phyloP scores from a whole-genome alignment of 2,329 filamentous ascomycete species.

The Myotisia sp. region DNA sequence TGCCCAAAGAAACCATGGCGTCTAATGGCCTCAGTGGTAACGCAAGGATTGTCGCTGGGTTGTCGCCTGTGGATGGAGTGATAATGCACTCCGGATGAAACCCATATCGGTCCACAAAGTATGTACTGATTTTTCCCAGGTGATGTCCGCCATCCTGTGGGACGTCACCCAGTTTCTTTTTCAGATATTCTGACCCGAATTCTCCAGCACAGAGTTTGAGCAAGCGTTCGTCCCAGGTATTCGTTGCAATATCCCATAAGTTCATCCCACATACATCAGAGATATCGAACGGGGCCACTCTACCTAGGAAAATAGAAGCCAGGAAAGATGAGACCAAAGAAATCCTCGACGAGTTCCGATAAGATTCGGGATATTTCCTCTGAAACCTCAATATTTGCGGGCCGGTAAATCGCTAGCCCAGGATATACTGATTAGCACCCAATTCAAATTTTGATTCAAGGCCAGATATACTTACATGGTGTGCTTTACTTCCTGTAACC shows the following conservation, averaged over 20 bases:
- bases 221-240: conserved; percentile 59
- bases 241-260: conserved; percentile 72
- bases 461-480: conserved; percentile 54
- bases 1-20: conserved; percentile 88
- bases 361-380: conserved; percentile 64
- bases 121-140: conserved; percentile 60
- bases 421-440: not conserved
- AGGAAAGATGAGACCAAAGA: conserved; percentile 92
- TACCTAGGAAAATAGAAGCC: conserved; percentile 74
- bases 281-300: conserved; percentile 79
- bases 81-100: conserved; percentile 63
- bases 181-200: conserved; percentile 50
- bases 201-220: conserved; percentile 60
- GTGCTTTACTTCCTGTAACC: conserved; percentile 78
- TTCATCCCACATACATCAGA: conserved; percentile 95
- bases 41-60: conserved; percentile 85
- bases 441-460: not conserved
- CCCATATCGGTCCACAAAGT: conserved; percentile 66
- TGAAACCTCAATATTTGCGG: conserved; percentile 86
- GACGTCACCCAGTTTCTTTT: conserved; percentile 65
- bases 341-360: conserved; percentile 66
- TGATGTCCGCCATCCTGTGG: conserved; percentile 64
- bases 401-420: conserved; percentile 72
- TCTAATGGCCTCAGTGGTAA: conserved; percentile 76
- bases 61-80: conserved; percentile 85